Evolutionary conservation across 129 eudicot genomes (phyloP).

Genomic region (Silybum marianum): DNA sequence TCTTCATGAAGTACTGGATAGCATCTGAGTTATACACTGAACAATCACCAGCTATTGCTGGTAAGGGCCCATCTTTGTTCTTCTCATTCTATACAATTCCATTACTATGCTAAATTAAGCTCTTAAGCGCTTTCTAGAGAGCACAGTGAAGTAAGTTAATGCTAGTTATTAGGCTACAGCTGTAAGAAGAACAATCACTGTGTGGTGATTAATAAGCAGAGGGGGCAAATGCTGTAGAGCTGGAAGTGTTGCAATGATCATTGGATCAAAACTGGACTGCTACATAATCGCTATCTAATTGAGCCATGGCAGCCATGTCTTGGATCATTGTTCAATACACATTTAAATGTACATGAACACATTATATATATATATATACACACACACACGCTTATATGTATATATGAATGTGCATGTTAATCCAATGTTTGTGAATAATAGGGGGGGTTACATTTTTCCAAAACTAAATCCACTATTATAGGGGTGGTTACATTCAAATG

Average conservation of each 20-base stretch:
- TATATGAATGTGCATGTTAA: not conserved
- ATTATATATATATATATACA: too few relatives aligned
- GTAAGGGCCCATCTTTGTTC: conserved; percentile 28
- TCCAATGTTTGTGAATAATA: not conserved
- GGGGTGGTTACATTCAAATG: not conserved
- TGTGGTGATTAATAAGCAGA: not conserved
- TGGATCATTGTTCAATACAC: not conserved
- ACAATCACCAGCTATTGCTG: conserved; percentile 32
- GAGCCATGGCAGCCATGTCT: not conserved
- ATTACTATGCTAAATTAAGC: not conserved
- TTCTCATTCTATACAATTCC: not conserved
- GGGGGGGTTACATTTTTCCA: not conserved
- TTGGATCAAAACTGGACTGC: not conserved
- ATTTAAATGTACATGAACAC: not conserved
- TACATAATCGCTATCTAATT: not conserved
- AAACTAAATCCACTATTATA: not conserved
- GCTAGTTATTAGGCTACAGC: conserved; percentile 1
- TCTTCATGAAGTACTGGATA: conserved; percentile 61
- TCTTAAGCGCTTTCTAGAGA: not conserved
- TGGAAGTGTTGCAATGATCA: not conserved
- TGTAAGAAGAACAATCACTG: not conserved
- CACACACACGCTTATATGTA: not conserved
- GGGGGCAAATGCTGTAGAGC: not conserved
- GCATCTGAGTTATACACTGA: conserved; percentile 57
- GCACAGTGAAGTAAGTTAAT: not conserved